phyloP scores from a whole-genome alignment of 2,329 filamentous ascomycete species.

The Fusarium sp. region DNA sequence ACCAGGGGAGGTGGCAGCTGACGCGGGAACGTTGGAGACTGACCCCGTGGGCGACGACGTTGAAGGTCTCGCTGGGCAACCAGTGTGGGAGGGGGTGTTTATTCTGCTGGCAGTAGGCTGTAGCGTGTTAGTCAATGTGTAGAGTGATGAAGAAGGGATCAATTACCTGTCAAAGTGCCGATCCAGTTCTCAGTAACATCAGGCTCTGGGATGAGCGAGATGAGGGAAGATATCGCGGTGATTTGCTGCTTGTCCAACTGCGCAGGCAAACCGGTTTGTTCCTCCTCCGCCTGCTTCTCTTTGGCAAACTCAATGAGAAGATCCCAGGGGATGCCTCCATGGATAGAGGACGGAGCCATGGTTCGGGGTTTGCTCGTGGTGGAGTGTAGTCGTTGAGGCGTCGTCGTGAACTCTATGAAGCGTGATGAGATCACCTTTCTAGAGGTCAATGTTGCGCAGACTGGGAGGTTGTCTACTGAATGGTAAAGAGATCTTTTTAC shows the following conservation, averaged over 20 bases:
- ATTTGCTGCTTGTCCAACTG: conserved; percentile 55
- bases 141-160: neutral
- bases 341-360: conserved; percentile 6
- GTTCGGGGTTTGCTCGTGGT: neutral
- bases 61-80: conserved; percentile 26
- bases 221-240: conserved; percentile 56
- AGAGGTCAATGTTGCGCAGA: neutral
- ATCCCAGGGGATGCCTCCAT: conserved; percentile 30
- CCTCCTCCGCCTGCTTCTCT: conserved; percentile 31
- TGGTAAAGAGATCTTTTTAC: neutral
- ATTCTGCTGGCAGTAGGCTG: conserved; percentile 31
- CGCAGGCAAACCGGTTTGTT: conserved; percentile 43
- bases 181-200: conserved; percentile 48
- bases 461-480: neutral
- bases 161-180: conserved; percentile 45
- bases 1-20: conserved; percentile 41
- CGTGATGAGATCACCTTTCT: conserved; percentile 1
- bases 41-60: conserved; percentile 24
- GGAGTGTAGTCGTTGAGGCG: neutral
- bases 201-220: conserved; percentile 47
- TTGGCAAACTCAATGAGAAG: conserved; percentile 33
- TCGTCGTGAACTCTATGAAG: neutral
- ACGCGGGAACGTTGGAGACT: conserved; percentile 42
- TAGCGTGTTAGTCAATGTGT: neutral
- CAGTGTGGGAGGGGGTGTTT: conserved; percentile 1